Evolutionary conservation across 2,329 filamentous ascomycete species (phyloP), one percentile per base, ranked within the genome.

Genomic region (Alternaria dauci): DNA sequence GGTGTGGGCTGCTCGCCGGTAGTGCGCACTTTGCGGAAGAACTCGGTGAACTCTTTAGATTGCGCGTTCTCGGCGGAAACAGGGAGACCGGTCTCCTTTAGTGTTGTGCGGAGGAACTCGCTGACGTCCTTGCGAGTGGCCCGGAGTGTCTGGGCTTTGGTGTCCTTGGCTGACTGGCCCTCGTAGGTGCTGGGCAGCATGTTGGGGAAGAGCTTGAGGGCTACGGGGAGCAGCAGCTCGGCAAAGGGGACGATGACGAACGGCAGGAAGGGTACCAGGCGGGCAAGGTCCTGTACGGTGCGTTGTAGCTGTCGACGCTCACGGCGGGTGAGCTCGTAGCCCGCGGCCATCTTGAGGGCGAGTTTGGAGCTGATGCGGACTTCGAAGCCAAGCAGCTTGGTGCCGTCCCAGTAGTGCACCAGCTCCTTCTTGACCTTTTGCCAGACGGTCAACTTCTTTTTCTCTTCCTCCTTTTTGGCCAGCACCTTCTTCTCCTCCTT

Each of bases 211-310:
- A 99, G 83, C 81, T 92, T 96, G 51, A 99, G 86, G 8, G 94
- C 95, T 47, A 99, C 85, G 2, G 95, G 95, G 23, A 98, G 88
- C 44, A 99, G 86, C 36, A 97, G 84, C 82, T 99, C 95, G 59
- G 94, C 95, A 69, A 99, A 96, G 1, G 95, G 95, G 39, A 99
- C 93, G 68, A 99, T 94, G 72, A 99, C 87, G 80, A 99, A 99
- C 70, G 97, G 91, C 8, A 94, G 96, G 80, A 99, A 99, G 16
- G 95, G 95, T 14, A 99, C 91, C 60, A 99, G 83, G 16, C 95
- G 94, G 34, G 88, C 93, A 47, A 99, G 85, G 82, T 99, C 95
- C 80, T 96, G 92, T 16, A 97, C 93, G 11, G 95, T 99, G 74
- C 95, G 88, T 82, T 92, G 89, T 58, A 99, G 85, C 86, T 98